A percentile compares a stretch with the other conserved stretches of the same genome.
These are phyloP conservation scores for Solanum chilense DNA, from an alignment of 257 asterid genomes.

Conservation along the genomic window DNA sequence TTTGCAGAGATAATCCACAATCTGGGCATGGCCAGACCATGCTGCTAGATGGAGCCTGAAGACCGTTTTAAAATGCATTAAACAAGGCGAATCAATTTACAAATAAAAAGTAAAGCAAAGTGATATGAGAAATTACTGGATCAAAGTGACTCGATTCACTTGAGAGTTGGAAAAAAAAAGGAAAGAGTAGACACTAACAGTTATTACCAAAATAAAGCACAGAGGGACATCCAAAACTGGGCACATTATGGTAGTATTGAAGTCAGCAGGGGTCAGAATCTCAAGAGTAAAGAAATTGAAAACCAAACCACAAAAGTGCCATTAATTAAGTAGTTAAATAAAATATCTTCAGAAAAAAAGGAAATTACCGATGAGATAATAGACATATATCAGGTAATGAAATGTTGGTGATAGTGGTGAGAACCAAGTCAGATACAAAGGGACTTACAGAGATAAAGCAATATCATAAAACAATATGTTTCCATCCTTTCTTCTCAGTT, in stretches of 20 bases:
- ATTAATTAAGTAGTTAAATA: neutral
- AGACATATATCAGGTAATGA: neutral
- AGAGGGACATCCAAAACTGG: neutral
- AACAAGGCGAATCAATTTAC: neutral
- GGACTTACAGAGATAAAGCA: neutral
- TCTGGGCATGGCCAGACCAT: conserved; percentile 81
- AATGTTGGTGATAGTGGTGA: neutral
- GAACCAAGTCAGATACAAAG: neutral
- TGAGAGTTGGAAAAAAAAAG: conserved; percentile 4
- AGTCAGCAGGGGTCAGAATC: neutral
- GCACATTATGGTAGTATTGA: neutral
- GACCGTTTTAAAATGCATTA: neutral
- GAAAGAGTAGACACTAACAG: neutral
- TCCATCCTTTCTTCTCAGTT: neutral
- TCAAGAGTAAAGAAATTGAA: neutral
- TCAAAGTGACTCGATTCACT: neutral
- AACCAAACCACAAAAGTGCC: neutral
- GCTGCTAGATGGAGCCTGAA: conserved; percentile 91
- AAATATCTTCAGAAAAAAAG: neutral
- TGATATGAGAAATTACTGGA: neutral
- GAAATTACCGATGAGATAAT: neutral
- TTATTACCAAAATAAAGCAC: neutral
- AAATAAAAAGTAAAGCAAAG: neutral
- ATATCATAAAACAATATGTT: neutral
- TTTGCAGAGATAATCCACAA: conserved; percentile 66